phyloP scores from a whole-genome alignment of 768 basidiomycete species.

The Sarcomyxa edulis region DNA sequence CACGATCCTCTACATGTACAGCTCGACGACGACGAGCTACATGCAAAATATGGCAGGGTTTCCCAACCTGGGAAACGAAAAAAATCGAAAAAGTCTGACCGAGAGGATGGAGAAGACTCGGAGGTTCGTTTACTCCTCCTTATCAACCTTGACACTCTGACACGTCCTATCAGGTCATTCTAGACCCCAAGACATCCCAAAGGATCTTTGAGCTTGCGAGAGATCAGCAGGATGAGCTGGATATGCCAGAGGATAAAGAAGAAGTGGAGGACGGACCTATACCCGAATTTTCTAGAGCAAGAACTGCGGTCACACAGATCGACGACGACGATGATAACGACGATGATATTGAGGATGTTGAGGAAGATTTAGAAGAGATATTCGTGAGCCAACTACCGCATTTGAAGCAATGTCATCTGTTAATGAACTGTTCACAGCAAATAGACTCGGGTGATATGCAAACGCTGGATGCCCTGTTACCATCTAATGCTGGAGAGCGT shows the following conservation, averaged over 20 bases:
- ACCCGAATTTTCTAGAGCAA: conserved; percentile 25
- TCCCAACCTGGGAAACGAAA: conserved; percentile 72
- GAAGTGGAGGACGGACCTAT: conserved; percentile 16
- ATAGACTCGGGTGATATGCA: conserved; percentile 89
- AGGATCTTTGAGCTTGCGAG: conserved; percentile 90
- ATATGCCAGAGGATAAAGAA: conserved; percentile 49
- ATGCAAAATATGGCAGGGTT: conserved; percentile 74
- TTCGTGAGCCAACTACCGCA: conserved; percentile 37
- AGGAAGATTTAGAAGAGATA: conserved; percentile 54
- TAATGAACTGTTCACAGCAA: conserved; percentile 44
- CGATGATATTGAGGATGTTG: conserved; percentile 50
- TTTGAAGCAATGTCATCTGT: conserved; percentile 6
- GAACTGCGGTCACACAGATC: conserved; percentile 36
- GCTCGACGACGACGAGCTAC: conserved; percentile 70
- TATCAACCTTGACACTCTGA: conserved; percentile 1
- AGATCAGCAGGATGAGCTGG: conserved; percentile 89
- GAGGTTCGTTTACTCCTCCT: conserved; percentile 38
- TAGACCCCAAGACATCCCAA: conserved; percentile 79
- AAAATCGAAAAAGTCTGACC: conserved; percentile 54
- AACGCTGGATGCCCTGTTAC: conserved; percentile 77
- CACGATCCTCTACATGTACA: conserved; percentile 89
- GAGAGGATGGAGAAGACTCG: conserved; percentile 30
- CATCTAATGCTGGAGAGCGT: conserved; percentile 68
- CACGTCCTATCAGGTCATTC: conserved; percentile 41
- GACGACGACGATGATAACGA: conserved; percentile 42